These are phyloP conservation scores for Wickerhamomyces chambardii DNA, from an alignment of 805 yeast species.

Conservation along the genomic window DNA sequence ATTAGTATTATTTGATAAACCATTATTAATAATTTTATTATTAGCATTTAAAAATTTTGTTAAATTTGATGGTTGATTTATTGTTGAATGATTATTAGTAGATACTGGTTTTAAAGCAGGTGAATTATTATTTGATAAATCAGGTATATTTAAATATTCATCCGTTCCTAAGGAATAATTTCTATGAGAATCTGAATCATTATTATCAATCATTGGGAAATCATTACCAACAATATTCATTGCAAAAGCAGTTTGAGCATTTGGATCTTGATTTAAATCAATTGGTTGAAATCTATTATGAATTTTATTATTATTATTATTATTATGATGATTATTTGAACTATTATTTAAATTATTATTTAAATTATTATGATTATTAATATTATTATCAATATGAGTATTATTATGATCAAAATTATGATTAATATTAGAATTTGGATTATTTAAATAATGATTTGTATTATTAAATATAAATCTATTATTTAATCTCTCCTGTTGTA, in stretches of 20 bases:
- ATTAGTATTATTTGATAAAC: slow-evolving; percentile 5
- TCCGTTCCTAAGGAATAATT: slow-evolving; percentile 2
- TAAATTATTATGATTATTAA: neutral
- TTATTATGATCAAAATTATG: too few relatives aligned
- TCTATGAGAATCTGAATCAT: neutral
- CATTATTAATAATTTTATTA: neutral
- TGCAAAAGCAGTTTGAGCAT: too few relatives aligned
- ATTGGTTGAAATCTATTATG: too few relatives aligned
- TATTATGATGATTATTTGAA: neutral
- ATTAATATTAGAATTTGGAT: neutral
- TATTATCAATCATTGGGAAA: neutral
- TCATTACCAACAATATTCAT: too few relatives aligned
- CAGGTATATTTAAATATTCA: slow-evolving; percentile 14
- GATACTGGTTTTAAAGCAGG: slow-evolving; percentile 1
- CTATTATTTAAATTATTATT: neutral
- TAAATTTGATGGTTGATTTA: slow-evolving; percentile 12
- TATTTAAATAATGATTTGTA: neutral
- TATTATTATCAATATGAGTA: neutral
- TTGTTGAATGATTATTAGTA: too few relatives aligned
- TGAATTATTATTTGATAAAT: slow-evolving; percentile 1
- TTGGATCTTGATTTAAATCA: too few relatives aligned
- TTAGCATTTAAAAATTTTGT: slow-evolving; percentile 10
- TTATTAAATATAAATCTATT: slow-evolving; percentile 1
- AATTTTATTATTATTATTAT: neutral
- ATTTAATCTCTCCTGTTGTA: slow-evolving; percentile 4